These are phyloP conservation scores for Ceratobasidium sp. DNA, from an alignment of 1,284 basidiomycete species.

Conservation along the genomic window DNA sequence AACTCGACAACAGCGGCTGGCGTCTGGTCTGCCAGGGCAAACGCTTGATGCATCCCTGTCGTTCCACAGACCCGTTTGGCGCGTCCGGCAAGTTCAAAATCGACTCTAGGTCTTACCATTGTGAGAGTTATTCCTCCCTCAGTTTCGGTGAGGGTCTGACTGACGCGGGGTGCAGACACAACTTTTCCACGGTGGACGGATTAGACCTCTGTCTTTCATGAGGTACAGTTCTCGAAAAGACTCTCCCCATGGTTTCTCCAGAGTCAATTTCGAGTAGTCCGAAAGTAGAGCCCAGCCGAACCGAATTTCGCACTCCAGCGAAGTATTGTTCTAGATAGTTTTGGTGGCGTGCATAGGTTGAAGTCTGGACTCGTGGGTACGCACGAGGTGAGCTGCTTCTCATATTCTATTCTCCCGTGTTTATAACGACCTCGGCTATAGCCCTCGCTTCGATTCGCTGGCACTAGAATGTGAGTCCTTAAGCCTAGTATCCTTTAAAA, in stretches of 20 bases:
- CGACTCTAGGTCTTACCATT: too few relatives aligned
- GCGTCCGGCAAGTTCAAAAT: neutral
- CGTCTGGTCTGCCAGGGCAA: conserved; percentile 29
- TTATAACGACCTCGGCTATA: conserved; percentile 79
- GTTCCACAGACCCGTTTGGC: neutral
- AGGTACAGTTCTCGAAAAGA: too few relatives aligned
- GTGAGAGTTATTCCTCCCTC: too few relatives aligned
- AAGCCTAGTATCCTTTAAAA: neutral
- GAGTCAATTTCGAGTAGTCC: too few relatives aligned
- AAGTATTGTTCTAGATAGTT: conserved; percentile 56
- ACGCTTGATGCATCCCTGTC: neutral
- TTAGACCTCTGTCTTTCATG: too few relatives aligned
- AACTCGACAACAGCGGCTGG: conserved; percentile 13
- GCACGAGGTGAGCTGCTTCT: conserved; percentile 71
- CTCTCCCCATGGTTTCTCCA: too few relatives aligned
- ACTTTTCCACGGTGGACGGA: too few relatives aligned
- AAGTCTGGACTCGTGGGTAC: conserved; percentile 87
- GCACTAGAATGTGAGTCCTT: conserved; percentile 73
- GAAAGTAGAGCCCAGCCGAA: too few relatives aligned
- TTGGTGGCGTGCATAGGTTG: conserved; percentile 61
- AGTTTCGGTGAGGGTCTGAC: too few relatives aligned
- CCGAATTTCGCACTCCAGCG: too few relatives aligned
- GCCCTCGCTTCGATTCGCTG: too few relatives aligned
- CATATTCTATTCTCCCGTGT: neutral
- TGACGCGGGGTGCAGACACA: too few relatives aligned